Conservation (phyloP, 495 filamentous ascomycete species). For the Aspergillus panamensis region DNA sequence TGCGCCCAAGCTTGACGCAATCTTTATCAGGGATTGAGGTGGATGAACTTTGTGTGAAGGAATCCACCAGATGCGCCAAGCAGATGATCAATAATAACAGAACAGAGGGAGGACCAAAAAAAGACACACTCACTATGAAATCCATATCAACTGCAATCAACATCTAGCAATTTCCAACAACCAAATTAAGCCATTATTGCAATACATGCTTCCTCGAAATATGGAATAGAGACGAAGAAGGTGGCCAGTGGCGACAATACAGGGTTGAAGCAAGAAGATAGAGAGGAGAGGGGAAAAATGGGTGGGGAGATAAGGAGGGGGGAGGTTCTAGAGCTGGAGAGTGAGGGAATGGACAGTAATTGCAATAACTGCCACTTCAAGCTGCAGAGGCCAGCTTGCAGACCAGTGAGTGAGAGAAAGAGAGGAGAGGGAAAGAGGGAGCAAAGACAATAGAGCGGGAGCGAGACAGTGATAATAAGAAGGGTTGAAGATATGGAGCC, state of each 20-base stretch:
- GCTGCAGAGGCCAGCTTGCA: conserved; percentile 32
- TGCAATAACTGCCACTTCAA: conserved; percentile 6
- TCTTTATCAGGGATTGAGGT: neutral
- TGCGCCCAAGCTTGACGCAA: conserved; percentile 14
- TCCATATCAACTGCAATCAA: conserved; percentile 41
- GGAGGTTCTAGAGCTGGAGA: neutral
- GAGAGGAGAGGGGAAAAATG: neutral
- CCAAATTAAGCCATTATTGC: conserved; percentile 36
- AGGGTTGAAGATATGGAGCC: conserved; percentile 3
- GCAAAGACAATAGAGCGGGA: conserved; percentile 12
- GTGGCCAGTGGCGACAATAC: conserved; percentile 18
- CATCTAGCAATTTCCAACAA: conserved; percentile 27
- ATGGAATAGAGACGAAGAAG: conserved; percentile 2
- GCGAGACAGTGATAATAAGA: conserved; percentile 5
- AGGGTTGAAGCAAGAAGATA: conserved; percentile 3
- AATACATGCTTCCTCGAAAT: conserved; percentile 35
- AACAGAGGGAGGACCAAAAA: neutral
- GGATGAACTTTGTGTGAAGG: neutral
- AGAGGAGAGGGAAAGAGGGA: conserved; percentile 8
- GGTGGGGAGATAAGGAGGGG: neutral
- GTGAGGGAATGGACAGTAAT: conserved; percentile 5
- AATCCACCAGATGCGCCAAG: neutral
- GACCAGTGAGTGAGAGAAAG: conserved; percentile 21
- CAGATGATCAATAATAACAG: neutral
- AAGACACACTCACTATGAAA: conserved; percentile 43